These are phyloP conservation scores for Alloascoidea africana DNA, from an alignment of 805 yeast species.

Conservation along the genomic window DNA sequence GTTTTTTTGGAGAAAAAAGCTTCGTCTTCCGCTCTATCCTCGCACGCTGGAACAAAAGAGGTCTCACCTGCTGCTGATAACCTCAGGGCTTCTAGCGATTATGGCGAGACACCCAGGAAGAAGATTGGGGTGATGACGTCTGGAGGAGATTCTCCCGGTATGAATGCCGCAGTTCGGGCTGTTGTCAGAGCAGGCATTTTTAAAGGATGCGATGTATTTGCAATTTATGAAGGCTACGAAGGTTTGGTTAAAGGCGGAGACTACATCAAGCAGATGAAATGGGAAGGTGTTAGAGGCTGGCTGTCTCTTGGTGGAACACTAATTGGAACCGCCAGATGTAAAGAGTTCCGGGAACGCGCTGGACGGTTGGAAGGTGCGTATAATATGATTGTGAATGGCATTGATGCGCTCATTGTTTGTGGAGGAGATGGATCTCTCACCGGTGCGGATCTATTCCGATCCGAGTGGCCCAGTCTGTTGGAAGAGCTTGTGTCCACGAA, in stretches of 20 bases:
- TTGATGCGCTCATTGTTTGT: constrained; percentile 65
- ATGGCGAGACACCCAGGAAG: constrained; percentile 14
- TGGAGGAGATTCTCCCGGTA: constrained; percentile 75
- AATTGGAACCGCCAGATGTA: constrained; percentile 68
- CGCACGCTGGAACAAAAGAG: constrained; percentile 3
- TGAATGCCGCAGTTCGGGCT: constrained; percentile 66
- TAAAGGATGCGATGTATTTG: constrained; percentile 51
- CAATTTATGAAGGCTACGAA: constrained; percentile 59
- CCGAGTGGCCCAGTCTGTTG: constrained; percentile 64
- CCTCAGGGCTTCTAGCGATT: not conserved
- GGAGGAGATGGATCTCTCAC: constrained; percentile 80
- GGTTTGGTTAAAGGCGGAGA: constrained; percentile 56
- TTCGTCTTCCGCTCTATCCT: not conserved
- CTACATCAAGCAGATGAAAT: constrained; percentile 41
- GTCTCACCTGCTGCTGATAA: not conserved
- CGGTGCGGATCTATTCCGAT: constrained; percentile 65
- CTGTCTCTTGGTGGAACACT: constrained; percentile 59
- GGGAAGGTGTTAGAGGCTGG: constrained; percentile 67
- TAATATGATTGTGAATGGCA: constrained; percentile 54
- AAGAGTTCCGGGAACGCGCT: constrained; percentile 46
- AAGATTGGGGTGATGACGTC: constrained; percentile 68
- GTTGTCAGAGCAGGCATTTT: constrained; percentile 55
- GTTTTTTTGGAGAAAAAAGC: not conserved
- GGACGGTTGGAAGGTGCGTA: constrained; percentile 52
- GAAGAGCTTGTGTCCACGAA: constrained; percentile 34